Evolutionary conservation across 805 yeast genomes (phyloP), one percentile per base, ranked within the genome.

Genomic region (Myxozyma vanderwaltii): DNA sequence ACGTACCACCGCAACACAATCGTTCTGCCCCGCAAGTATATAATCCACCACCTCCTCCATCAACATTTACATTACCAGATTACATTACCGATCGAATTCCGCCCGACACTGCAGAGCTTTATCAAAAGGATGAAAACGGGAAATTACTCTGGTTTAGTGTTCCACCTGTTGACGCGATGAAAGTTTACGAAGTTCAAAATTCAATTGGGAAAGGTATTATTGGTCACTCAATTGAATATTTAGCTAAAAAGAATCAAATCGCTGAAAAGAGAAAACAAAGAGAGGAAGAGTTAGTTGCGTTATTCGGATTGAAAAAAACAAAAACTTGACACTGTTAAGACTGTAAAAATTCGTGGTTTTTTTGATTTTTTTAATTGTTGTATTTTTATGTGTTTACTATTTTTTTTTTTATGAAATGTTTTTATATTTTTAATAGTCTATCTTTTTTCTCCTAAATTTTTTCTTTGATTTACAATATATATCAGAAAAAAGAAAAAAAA

Each of bases 21-120:
- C 54, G 58, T 33, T 29, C 58, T 26, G 26, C 36, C 23, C 27
- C 70, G 4, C 58, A 56, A 19, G 68, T 65, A 27, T 64, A 67
- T 13, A 36, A 48, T n/a, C 71, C 72, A 19, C 73, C 74, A 1
- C 69, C 64, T 12, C 75, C 75, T 0, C 73, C 74, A 13, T 61
- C 68, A 19, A 68, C 74, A 45, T 72, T 72, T 57, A 72, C 74
- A 17, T 63, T 72, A 38, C 73, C 75, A 1, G 72, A 70, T 1
- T 61, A 59, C 40, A 60, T 66, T 24, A 59, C 66, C n/a, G 64
- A 59, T 24, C 41, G 53, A 21, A 56, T 67, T 41, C 64, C 64
- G n/a, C 52, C 52, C 13, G 63, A 62, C 44, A 67, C 70, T 7
- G 61, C 56, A 2, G 58, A 61, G 10, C 45, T 61, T n/a, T 56